Evolutionary conservation across 306 rosid genomes (phyloP).

Genomic region (Begonia loranthoides): DNA sequence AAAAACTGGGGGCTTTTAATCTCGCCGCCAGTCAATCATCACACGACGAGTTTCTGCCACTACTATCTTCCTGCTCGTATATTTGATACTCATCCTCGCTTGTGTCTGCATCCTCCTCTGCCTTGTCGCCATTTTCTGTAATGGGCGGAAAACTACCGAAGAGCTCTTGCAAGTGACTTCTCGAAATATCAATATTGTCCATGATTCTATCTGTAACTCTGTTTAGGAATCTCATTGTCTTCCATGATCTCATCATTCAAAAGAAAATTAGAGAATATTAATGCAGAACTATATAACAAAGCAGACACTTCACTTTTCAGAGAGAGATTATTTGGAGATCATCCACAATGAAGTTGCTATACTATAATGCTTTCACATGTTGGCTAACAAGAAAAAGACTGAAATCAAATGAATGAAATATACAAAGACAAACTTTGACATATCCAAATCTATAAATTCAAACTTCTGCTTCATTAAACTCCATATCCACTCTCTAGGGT

Average conservation of each 20-base stretch:
- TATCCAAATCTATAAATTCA: no score
- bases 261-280: not conserved
- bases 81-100: conserved; percentile 63
- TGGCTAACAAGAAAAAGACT: no score
- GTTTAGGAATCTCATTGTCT: conserved; percentile 29
- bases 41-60: no score
- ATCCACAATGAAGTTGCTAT: not conserved
- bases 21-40: no score
- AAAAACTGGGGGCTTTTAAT: no score
- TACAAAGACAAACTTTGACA: no score
- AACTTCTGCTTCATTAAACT: no score
- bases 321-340: not conserved
- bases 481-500: no score
- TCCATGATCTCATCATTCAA: conserved; percentile 4
- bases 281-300: not conserved
- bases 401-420: no score
- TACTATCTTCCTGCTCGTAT: conserved; percentile 34
- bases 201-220: conserved; percentile 30
- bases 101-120: conserved; percentile 8
- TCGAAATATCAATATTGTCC: conserved; percentile 50
- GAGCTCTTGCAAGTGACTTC: conserved; percentile 68
- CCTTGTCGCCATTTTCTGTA: conserved; percentile 18
- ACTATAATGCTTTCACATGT: not conserved
- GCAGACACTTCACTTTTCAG: not conserved
- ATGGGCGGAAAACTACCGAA: conserved; percentile 63